A percentile compares a stretch with the other conserved stretches of the same genome.
phyloP scores from a whole-genome alignment of 1,139 yeast genomes.

The Suhomyces wounanorum region DNA sequence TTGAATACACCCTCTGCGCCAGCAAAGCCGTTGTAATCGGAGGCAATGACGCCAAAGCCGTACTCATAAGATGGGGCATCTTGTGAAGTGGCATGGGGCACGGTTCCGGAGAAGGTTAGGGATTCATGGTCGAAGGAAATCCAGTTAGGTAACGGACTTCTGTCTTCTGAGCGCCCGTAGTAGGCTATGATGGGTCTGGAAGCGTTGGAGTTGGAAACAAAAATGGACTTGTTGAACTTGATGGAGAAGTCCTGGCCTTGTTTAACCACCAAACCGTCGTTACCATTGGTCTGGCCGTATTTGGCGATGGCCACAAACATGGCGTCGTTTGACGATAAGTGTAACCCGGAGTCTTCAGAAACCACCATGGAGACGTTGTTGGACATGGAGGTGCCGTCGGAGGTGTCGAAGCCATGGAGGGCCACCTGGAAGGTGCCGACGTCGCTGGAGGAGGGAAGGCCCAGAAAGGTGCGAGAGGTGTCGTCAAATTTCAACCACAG shows the following conservation, averaged over 20 bases:
- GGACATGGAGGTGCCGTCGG: slow-evolving; percentile 45
- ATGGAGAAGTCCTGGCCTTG: slow-evolving; percentile 70
- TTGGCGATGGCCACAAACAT: slow-evolving; percentile 54
- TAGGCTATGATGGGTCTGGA: slow-evolving; percentile 58
- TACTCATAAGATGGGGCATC: slow-evolving; percentile 85
- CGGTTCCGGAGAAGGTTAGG: slow-evolving; percentile 79
- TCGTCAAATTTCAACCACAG: slow-evolving; percentile 77
- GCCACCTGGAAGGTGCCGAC: slow-evolving; percentile 50
- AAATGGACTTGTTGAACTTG: slow-evolving; percentile 60
- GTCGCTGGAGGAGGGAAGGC: slow-evolving; percentile 57
- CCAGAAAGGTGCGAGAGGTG: slow-evolving; percentile 59
- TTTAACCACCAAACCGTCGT: slow-evolving; percentile 67
- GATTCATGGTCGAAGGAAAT: slow-evolving; percentile 61
- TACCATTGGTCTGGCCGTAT: slow-evolving; percentile 72
- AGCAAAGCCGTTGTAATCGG: slow-evolving; percentile 75
- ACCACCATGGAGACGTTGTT: slow-evolving; percentile 61
- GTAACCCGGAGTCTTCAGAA: slow-evolving; percentile 55
- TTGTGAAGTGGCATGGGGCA: slow-evolving; percentile 80
- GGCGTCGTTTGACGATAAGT: slow-evolving; percentile 35
- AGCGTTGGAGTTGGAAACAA: slow-evolving; percentile 47
- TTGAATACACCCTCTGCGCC: slow-evolving; percentile 72
- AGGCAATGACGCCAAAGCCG: slow-evolving; percentile 73
- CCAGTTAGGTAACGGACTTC: slow-evolving; percentile 94
- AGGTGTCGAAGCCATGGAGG: slow-evolving; percentile 65
- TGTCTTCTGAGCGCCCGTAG: slow-evolving; percentile 78